phyloP scores from a whole-genome alignment of 495 filamentous ascomycete species.

The Saxispiralis lemnorum region DNA sequence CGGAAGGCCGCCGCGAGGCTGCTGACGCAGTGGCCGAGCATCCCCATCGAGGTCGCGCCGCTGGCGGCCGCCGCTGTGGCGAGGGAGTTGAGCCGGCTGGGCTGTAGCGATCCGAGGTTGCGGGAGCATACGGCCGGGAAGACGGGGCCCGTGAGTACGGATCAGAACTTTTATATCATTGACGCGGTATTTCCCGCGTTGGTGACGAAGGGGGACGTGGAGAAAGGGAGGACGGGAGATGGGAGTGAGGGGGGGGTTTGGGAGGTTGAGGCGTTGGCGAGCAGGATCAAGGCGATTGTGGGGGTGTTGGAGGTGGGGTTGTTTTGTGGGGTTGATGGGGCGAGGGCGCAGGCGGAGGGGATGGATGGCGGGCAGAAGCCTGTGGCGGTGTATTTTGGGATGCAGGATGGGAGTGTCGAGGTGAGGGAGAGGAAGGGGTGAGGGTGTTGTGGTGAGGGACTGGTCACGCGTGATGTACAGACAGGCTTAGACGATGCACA shows the following conservation, averaged over 20 bases:
- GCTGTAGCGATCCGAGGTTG: conserved; percentile 47
- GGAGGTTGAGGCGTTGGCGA: conserved; percentile 59
- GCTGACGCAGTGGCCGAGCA: conserved; percentile 60
- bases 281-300: conserved; percentile 57
- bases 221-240: conserved; percentile 22
- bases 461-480: not conserved
- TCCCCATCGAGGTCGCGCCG: conserved; percentile 88
- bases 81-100: conserved; percentile 46
- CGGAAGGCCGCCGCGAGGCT: conserved; percentile 68
- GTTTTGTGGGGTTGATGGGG: conserved; percentile 63
- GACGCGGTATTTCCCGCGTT: conserved; percentile 70
- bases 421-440: conserved; percentile 9
- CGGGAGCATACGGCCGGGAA: conserved; percentile 51
- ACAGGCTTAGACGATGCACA: not conserved
- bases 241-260: conserved; percentile 32
- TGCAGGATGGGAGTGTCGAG: conserved; percentile 47
- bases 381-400: conserved; percentile 85
- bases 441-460: not conserved
- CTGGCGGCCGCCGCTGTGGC: conserved; percentile 58
- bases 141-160: conserved; percentile 70
- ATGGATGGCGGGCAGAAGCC: conserved; percentile 64
- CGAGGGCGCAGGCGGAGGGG: conserved; percentile 36
- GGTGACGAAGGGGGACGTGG: conserved; percentile 41
- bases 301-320: conserved; percentile 86
- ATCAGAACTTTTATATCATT: conserved; percentile 85